These are phyloP conservation scores for Plenodomus tracheiphilus DNA, from an alignment of 2,329 filamentous ascomycete species.

Conservation along the genomic window DNA sequence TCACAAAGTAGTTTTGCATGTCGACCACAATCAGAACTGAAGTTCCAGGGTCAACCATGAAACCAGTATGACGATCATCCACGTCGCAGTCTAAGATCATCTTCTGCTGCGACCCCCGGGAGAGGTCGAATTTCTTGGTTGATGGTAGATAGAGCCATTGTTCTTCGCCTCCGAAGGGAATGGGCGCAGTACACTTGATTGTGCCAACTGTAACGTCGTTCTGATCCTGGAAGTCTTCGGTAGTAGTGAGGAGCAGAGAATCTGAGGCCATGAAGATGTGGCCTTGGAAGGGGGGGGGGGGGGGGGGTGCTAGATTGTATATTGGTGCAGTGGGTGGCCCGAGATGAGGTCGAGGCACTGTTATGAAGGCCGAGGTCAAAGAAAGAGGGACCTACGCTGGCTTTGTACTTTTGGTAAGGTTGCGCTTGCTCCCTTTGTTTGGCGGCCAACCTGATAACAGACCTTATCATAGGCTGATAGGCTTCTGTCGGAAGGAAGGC, in stretches of 20 bases:
- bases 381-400: background rate
- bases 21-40: constrained; percentile 48
- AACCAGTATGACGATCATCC: constrained; percentile 45
- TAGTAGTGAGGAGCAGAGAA: constrained; percentile 14
- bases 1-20: constrained; percentile 51
- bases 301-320: background rate
- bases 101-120: constrained; percentile 41
- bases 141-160: constrained; percentile 48
- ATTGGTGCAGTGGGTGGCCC: background rate
- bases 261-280: constrained; percentile 19
- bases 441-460: constrained; percentile 26
- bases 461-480: constrained; percentile 33
- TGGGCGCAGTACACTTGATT: constrained; percentile 44
- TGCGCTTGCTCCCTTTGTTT: constrained; percentile 19
- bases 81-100: constrained; percentile 48
- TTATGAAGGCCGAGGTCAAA: background rate
- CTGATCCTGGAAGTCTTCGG: constrained; percentile 15
- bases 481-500: constrained; percentile 24
- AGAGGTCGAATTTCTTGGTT: constrained; percentile 49
- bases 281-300: background rate
- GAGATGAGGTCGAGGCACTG: background rate
- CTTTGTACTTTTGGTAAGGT: constrained; percentile 14
- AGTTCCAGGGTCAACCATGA: constrained; percentile 46
- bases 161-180: constrained; percentile 46
- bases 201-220: constrained; percentile 28